A percentile compares a stretch with the other conserved stretches of the same genome.
Evolutionary conservation across 2,329 filamentous ascomycete genomes (phyloP).

Genomic region (Cercospora berteroae): DNA sequence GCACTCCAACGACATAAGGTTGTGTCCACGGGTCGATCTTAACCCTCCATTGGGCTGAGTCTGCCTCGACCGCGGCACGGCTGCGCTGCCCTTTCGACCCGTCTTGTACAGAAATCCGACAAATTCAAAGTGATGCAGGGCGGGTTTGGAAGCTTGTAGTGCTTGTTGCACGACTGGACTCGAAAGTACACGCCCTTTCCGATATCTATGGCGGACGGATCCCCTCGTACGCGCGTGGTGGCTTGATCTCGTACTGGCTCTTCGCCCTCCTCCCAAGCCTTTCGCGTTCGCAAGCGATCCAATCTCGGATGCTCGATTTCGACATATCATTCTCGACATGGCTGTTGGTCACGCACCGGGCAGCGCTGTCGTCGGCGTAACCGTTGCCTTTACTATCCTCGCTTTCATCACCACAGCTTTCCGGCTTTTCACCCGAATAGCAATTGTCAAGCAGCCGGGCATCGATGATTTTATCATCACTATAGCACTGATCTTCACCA

Average conservation of each 20-base stretch:
- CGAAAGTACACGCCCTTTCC: background rate
- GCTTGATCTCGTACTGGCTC: background rate
- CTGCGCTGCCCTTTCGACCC: background rate
- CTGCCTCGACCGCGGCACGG: background rate
- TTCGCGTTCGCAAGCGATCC: background rate
- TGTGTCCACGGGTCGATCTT: conserved; percentile 10
- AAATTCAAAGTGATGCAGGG: conserved; percentile 13
- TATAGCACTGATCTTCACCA: conserved; percentile 20
- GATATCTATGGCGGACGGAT: conserved; percentile 7
- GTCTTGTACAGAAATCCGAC: background rate
- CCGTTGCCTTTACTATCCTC: conserved; percentile 29
- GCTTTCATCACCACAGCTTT: conserved; percentile 24
- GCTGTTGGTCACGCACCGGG: conserved; percentile 29
- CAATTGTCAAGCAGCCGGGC: conserved; percentile 28
- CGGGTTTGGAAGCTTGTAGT: conserved; percentile 11
- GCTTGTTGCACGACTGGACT: conserved; percentile 13
- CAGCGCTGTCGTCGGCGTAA: conserved; percentile 29
- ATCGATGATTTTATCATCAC: conserved; percentile 30
- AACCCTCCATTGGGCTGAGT: background rate
- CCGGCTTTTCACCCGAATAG: conserved; percentile 26
- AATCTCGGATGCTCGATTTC: background rate
- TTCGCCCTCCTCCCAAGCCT: background rate
- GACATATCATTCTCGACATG: conserved; percentile 8
- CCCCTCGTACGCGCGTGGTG: background rate
- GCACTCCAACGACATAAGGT: background rate